phyloP scores from a whole-genome alignment of 257 asterid genomes.

The Penstemon davidsonii region DNA sequence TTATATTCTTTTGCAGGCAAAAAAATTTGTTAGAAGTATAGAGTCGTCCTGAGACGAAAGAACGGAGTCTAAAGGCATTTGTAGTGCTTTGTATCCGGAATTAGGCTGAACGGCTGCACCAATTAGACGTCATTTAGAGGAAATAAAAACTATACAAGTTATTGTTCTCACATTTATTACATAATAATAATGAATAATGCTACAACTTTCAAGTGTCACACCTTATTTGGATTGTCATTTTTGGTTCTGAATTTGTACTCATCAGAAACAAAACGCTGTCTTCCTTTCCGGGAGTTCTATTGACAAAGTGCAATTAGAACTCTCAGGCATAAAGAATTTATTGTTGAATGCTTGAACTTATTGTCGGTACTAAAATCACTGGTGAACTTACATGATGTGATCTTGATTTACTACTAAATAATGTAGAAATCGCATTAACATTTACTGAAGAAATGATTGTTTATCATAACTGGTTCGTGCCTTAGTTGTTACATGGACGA shows the following conservation, averaged over 20 bases:
- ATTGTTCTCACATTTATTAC: slow-evolving; percentile 4
- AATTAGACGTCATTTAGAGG: slow-evolving; percentile 11
- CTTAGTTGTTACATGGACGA: too few species aligned
- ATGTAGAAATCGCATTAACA: too few species aligned
- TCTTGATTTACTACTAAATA: too few species aligned
- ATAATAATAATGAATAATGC: slow-evolving; percentile 31
- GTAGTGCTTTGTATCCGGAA: background rate
- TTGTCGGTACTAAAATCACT: too few species aligned
- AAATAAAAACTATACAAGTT: slow-evolving; percentile 3
- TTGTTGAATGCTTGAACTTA: too few species aligned
- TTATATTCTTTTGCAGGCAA: slow-evolving; percentile 56
- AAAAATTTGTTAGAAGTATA: slow-evolving; percentile 57
- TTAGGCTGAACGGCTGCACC: slow-evolving; percentile 26
- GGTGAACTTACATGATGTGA: too few species aligned
- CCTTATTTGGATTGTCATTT: slow-evolving; percentile 10
- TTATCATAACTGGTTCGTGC: too few species aligned
- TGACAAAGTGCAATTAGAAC: too few species aligned
- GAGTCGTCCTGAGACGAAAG: slow-evolving; percentile 56
- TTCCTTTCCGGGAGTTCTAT: background rate
- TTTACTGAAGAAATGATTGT: too few species aligned
- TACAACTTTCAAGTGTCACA: slow-evolving; percentile 19
- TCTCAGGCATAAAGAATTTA: too few species aligned
- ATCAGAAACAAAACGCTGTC: background rate
- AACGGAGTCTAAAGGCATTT: slow-evolving; percentile 11
- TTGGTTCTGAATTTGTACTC: slow-evolving; percentile 2